A percentile compares a stretch with the other conserved stretches of the same genome.
Evolutionary conservation across 257 asterid species (phyloP).

Genomic region (Solanum ahanhuiri): DNA sequence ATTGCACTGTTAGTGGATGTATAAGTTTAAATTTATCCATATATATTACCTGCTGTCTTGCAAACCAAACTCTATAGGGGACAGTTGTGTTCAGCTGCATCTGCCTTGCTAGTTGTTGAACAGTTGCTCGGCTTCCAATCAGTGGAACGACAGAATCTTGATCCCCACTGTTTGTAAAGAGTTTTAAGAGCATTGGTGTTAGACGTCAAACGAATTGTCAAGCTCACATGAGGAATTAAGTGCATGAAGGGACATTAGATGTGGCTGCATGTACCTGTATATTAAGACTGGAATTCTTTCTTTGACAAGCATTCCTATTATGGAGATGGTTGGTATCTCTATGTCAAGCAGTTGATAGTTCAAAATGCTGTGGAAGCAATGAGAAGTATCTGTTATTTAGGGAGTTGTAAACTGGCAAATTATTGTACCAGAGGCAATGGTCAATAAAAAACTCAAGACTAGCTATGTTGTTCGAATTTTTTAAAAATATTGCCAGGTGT

Average conservation of each 20-base stretch:
- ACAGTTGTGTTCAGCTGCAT: constrained; percentile 37
- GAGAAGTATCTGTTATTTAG: background rate
- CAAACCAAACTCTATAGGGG: constrained; percentile 62
- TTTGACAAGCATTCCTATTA: constrained; percentile 41
- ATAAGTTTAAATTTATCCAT: background rate
- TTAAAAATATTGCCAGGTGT: background rate
- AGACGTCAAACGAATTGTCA: background rate
- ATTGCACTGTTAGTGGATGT: background rate
- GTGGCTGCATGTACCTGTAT: constrained; percentile 33
- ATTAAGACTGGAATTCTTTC: constrained; percentile 46
- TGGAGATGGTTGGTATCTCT: constrained; percentile 48
- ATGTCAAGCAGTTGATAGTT: constrained; percentile 52
- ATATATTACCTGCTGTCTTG: constrained; percentile 39
- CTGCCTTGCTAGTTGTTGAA: constrained; percentile 33
- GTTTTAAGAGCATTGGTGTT: background rate
- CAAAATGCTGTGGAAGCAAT: constrained; percentile 28
- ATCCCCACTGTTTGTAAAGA: constrained; percentile 43
- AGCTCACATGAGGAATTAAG: background rate
- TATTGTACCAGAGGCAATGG: background rate
- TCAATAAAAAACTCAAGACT: background rate
- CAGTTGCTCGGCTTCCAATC: constrained; percentile 50
- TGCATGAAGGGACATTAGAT: background rate
- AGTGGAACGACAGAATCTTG: constrained; percentile 70
- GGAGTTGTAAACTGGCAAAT: background rate
- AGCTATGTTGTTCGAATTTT: background rate